Percentiles rank a stretch among this genome's conserved stretches.
phyloP scores from a whole-genome alignment of 106 monocot species.

The Dendrobium catenatum region DNA sequence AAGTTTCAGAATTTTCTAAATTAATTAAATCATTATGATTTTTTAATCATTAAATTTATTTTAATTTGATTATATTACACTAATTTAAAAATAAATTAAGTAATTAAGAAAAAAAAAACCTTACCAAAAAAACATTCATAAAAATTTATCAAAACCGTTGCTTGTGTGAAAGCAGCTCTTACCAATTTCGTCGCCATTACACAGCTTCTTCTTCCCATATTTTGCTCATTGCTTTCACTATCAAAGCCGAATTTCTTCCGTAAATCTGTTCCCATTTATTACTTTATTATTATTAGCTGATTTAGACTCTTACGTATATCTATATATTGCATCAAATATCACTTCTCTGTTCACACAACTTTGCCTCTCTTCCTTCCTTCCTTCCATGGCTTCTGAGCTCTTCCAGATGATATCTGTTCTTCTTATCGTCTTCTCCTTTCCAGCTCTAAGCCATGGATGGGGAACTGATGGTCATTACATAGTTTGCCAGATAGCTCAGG shows the following conservation, averaged over 20 bases:
- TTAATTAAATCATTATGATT: no score
- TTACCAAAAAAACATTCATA: no score
- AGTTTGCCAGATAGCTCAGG: conserved; percentile 57
- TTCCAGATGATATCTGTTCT: neutral
- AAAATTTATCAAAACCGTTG: neutral
- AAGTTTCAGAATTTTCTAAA: no score
- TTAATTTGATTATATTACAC: no score
- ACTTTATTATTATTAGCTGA: neutral
- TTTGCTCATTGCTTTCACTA: neutral
- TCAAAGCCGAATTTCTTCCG: neutral
- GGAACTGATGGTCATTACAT: conserved; percentile 50
- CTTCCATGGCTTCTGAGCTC: neutral
- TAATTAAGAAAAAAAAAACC: no score
- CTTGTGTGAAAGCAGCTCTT: neutral
- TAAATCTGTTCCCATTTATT: neutral
- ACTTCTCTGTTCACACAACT: neutral
- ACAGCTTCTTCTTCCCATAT: neutral
- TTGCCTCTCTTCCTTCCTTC: neutral
- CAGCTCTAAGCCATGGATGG: conserved; percentile 34
- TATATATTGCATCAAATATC: no score
- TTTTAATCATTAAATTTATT: no score
- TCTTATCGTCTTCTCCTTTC: conserved; percentile 17
- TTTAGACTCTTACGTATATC: neutral
- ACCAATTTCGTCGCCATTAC: neutral
- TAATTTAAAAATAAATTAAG: no score